Base-by-base conservation (phyloP, 352 stramenopile genomes). In the Pythium brassicae region DNA sequence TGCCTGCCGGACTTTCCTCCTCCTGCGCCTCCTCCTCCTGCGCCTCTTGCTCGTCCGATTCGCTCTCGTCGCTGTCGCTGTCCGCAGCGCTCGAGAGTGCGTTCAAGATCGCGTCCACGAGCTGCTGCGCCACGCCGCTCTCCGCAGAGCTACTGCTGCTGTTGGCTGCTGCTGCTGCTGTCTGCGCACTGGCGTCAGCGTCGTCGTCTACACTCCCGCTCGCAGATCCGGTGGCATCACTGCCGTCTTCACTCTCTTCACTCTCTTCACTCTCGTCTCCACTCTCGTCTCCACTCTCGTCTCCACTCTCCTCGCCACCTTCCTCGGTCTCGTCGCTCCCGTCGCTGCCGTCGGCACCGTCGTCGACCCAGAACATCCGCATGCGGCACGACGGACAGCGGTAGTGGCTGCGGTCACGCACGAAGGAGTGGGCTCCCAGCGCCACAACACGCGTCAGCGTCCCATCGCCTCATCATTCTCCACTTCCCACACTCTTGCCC, bases 371-470 rank as follows among this genome's bases (percentile, higher is more conserved):
- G 47, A 85, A 68, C 53, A 92, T 79, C 27, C 62, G 60, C 14
- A 66, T 81, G 20, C 80, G 72, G 34, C 83, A 93, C 22, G 65
- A 80, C 26, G 83, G 83, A 66, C 83, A 93, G 40, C 80, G 54
- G 77, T 90, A 53, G 40, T 68, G 54, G 53, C 42, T 57, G 45
- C 10, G 39, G 34, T 34, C 6, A 57, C 25, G 49, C 4, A 37
- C 1, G 26, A 4, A 3, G 1, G 19, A 27, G 5, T 26, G 27
- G 1, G n/a, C n/a, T n/a, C n/a, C n/a, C n/a, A n/a, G n/a, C n/a
- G n/a, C n/a, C n/a, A n/a, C n/a, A n/a, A n/a, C n/a, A 32, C 51
- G 7, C 14, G 42, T 69, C 53, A 23, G 20, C 19, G n/a, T 11
- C 4, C 19, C 2, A 5, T 15, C 17, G 10, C 20, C 26, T 25